Percentiles rank a stretch among this genome's conserved stretches.
Evolutionary conservation across 2,329 filamentous ascomycete species (phyloP).

Genomic region (Fusarium falciforme): DNA sequence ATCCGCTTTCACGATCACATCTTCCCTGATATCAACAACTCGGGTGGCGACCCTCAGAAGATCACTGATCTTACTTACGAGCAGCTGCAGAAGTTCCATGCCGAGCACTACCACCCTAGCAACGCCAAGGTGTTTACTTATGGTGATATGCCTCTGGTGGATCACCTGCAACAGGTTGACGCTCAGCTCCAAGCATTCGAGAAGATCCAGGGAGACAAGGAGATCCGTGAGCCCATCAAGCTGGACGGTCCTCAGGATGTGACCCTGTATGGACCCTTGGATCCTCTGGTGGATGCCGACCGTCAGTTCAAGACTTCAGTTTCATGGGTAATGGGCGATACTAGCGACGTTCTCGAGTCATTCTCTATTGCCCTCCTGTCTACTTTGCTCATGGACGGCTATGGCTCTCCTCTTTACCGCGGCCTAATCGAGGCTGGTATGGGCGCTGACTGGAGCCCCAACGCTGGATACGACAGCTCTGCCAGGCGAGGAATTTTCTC

Average conservation of each 20-base stretch:
- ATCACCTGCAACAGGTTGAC: slow-evolving; percentile 84
- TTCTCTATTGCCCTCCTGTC: slow-evolving; percentile 88
- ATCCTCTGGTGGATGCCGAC: slow-evolving; percentile 86
- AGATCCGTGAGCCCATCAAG: slow-evolving; percentile 81
- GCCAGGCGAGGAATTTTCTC: slow-evolving; percentile 86
- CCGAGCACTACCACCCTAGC: slow-evolving; percentile 94
- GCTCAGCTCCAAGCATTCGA: slow-evolving; percentile 79
- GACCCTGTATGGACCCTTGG: slow-evolving; percentile 81
- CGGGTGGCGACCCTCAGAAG: slow-evolving; percentile 93
- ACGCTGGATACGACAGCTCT: slow-evolving; percentile 89
- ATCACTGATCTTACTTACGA: slow-evolving; percentile 96
- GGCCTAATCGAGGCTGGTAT: slow-evolving; percentile 90
- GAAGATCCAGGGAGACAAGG: slow-evolving; percentile 74
- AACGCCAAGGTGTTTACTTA: slow-evolving; percentile 98
- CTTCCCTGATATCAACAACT: slow-evolving; percentile 95
- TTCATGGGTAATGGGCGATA: slow-evolving; percentile 91
- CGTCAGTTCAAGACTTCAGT: slow-evolving; percentile 94
- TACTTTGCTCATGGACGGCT: slow-evolving; percentile 89
- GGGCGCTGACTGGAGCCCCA: slow-evolving; percentile 93
- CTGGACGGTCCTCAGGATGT: slow-evolving; percentile 77
- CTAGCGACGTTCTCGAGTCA: slow-evolving; percentile 84
- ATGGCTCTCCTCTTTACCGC: slow-evolving; percentile 92
- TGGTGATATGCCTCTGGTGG: slow-evolving; percentile 86
- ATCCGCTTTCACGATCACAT: slow-evolving; percentile 95
- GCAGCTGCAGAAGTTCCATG: slow-evolving; percentile 88